Evolutionary conservation across 805 yeast species (phyloP), one percentile per base, ranked within the genome.

Genomic region (Candida maesae): DNA sequence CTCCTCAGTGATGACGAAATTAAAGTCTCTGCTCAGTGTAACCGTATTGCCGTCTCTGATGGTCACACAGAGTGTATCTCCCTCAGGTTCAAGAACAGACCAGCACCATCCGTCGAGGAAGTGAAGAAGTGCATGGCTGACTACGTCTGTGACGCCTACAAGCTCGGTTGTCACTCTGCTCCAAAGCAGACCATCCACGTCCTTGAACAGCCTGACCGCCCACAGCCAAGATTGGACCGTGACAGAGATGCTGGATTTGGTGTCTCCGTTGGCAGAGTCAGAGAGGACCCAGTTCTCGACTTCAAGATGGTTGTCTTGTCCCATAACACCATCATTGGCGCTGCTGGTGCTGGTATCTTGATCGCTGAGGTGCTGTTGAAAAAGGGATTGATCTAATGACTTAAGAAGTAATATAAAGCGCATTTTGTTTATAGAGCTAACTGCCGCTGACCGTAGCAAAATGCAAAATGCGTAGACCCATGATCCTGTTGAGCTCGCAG

Each of bases 41-140:
- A 88, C 67, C 79, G 99, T 63, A 95, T 93, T 30, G 89, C 99
- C 11, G 99, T 93, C 47, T 82, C 89, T 45, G 99, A 93, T 63
- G 99, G 99, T 44, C 99, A 93, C 68, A 91, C 97, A 37, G 98
- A 88, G 62, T 88, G 96, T 67, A 86, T 93, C 46, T 78, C 96
- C 11, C 70, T 93, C 50, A 78, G 80, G 65, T 93, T 93, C 67
- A 81, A 80, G 57, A 74, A 81, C 58, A 74, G 81, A 65, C 88
- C 89, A 16, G 81, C 95, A 35, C 99, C 99, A 41, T 74, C 89
- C 10, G 71, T 88, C 16, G 96, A 84, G 35, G 77, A 84, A 52
- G 78, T 93, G 45, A 87, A 89, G 64, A 58, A 76, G 48, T 75
- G 79, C 38, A 65, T 93, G 53, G 63, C 76, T 47, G 80, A 81